These are phyloP conservation scores for Aspergillus calidoustus DNA, from an alignment of 2,329 filamentous ascomycete species.

Conservation along the genomic window DNA sequence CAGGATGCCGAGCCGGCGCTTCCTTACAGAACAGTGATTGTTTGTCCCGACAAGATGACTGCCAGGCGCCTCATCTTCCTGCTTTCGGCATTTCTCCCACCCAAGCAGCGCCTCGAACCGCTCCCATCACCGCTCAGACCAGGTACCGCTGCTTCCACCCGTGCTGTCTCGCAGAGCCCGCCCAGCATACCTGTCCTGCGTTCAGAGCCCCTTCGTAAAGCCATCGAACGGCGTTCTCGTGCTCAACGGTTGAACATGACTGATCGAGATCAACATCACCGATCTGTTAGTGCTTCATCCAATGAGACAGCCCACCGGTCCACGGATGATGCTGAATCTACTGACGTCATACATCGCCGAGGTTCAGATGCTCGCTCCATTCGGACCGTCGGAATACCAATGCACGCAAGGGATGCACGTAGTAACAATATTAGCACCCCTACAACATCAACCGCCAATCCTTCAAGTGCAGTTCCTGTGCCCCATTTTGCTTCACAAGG, in stretches of 20 bases:
- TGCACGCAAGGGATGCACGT: conserved; percentile 51
- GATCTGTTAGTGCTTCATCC: conserved; percentile 52
- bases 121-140: conserved; percentile 45
- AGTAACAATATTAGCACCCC: conserved; percentile 54
- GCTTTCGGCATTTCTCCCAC: conserved; percentile 61
- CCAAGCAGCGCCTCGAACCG: conserved; percentile 47
- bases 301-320: conserved; percentile 45
- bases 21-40: conserved; percentile 59
- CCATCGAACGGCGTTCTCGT: conserved; percentile 57
- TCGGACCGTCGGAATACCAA: conserved; percentile 47
- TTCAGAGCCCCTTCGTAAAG: conserved; percentile 58
- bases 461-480: conserved; percentile 55
- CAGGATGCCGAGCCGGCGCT: conserved; percentile 54
- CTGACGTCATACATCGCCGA: conserved; percentile 37
- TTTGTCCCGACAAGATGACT: conserved; percentile 63
- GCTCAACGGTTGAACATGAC: conserved; percentile 49
- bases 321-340: conserved; percentile 38
- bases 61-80: conserved; percentile 63
- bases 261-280: conserved; percentile 38
- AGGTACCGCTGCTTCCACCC: conserved; percentile 50
- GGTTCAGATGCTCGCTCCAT: conserved; percentile 52
- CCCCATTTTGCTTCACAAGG: conserved; percentile 57
- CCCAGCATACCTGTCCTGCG: conserved; percentile 55
- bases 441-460: conserved; percentile 57
- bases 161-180: conserved; percentile 58